These are phyloP conservation scores for Trypanosoma platydactyli DNA, from an alignment of 208 protist species.

Conservation along the genomic window DNA sequence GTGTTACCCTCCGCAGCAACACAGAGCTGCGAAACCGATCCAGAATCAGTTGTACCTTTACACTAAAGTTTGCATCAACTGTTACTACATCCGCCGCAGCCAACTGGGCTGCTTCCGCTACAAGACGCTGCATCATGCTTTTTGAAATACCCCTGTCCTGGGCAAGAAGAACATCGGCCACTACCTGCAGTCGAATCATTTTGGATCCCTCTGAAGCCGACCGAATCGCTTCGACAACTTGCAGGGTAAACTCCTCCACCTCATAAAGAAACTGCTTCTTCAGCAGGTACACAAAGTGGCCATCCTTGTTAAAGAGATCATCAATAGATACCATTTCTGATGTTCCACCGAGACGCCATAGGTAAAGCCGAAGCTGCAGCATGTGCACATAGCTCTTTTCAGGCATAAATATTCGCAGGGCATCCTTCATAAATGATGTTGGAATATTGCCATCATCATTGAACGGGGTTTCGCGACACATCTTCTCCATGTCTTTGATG, in stretches of 20 bases:
- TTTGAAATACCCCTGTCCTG: slow-evolving; percentile 49
- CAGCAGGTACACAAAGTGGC: slow-evolving; percentile 68
- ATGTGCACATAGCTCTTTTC: slow-evolving; percentile 72
- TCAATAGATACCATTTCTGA: slow-evolving; percentile 32
- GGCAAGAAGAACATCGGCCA: slow-evolving; percentile 36
- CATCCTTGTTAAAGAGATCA: slow-evolving; percentile 39
- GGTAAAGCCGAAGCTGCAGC: slow-evolving; percentile 70
- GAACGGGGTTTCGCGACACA: slow-evolving; percentile 2
- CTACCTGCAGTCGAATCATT: slow-evolving; percentile 47
- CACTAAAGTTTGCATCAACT: slow-evolving; percentile 36
- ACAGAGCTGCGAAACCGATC: slow-evolving; percentile 59
- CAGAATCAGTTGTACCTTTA: slow-evolving; percentile 54
- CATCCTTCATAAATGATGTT: slow-evolving; percentile 12
- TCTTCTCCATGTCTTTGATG: slow-evolving; percentile 36
- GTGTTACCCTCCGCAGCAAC: slow-evolving; percentile 54
- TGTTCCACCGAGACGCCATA: slow-evolving; percentile 30
- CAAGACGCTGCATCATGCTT: slow-evolving; percentile 42
- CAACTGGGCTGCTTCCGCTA: slow-evolving; percentile 63
- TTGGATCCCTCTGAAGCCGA: slow-evolving; percentile 35
- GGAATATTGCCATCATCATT: background rate
- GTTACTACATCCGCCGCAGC: slow-evolving; percentile 63
- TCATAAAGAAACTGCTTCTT: slow-evolving; percentile 68
- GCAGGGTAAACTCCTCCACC: slow-evolving; percentile 77
- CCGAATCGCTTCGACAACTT: slow-evolving; percentile 67
- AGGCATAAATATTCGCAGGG: slow-evolving; percentile 55